phyloP scores from a whole-genome alignment of 495 filamentous ascomycete genomes.

The Lasiosphaeria ovina region DNA sequence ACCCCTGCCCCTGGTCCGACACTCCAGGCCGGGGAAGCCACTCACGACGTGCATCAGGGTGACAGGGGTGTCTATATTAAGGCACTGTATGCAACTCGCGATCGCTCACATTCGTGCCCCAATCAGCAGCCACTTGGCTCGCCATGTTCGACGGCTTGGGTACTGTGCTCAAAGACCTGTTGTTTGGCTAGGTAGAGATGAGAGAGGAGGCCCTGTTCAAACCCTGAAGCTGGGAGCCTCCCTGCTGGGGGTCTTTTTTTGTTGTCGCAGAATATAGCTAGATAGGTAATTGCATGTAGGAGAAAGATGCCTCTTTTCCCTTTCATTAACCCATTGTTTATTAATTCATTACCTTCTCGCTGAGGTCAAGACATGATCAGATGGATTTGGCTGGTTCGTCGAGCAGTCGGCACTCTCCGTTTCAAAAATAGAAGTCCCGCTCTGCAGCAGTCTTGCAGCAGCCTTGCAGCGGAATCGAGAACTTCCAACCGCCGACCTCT shows the following conservation, averaged over 20 bases:
- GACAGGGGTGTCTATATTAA: constrained; percentile 27
- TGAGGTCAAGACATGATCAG: too few relatives aligned
- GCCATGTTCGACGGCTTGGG: background rate
- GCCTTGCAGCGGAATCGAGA: constrained; percentile 18
- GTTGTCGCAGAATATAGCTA: background rate
- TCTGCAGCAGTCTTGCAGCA: constrained; percentile 1
- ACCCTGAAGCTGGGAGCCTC: background rate
- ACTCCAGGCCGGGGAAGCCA: constrained; percentile 15
- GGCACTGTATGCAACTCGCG: constrained; percentile 17
- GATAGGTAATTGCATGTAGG: background rate
- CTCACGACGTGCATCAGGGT: constrained; percentile 9
- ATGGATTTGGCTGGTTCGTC: too few relatives aligned
- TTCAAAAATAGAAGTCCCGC: constrained; percentile 4
- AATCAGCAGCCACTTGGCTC: constrained; percentile 1
- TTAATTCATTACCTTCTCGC: too few relatives aligned
- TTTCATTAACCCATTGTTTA: too few relatives aligned
- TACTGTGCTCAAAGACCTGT: background rate
- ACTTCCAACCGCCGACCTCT: constrained; percentile 27
- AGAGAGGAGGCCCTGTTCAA: background rate
- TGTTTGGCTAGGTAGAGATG: constrained; percentile 1
- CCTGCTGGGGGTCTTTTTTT: background rate
- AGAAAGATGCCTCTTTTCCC: too few relatives aligned
- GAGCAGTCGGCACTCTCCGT: too few relatives aligned
- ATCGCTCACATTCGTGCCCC: constrained; percentile 4
- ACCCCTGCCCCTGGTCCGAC: constrained; percentile 9